Percentiles rank a stretch among this genome's conserved stretches.
Evolutionary conservation across 768 basidiomycete genomes (phyloP).

Genomic region (Lactarius deliciosus): DNA sequence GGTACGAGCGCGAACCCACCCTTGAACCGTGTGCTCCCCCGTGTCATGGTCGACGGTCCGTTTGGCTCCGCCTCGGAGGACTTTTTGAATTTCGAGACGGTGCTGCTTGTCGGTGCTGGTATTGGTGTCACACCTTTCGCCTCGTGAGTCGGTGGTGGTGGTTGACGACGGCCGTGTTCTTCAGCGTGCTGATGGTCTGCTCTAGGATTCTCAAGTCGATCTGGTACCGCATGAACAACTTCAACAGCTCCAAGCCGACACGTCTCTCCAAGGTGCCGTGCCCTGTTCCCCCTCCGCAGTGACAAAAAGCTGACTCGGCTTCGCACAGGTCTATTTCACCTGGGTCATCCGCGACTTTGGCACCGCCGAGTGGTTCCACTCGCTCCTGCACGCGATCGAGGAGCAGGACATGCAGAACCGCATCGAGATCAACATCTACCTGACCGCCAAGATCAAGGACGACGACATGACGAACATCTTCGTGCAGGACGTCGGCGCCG

Average conservation of each 20-base stretch:
- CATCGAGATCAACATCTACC: slow-evolving; percentile 93
- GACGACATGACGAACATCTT: slow-evolving; percentile 95
- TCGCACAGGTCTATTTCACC: slow-evolving; percentile 71
- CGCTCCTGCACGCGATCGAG: slow-evolving; percentile 88
- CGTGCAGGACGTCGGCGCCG: slow-evolving; percentile 89
- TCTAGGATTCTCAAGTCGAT: slow-evolving; percentile 80
- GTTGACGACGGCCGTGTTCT: slow-evolving; percentile 11
- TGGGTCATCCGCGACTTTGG: slow-evolving; percentile 96
- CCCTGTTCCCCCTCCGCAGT: not conserved
- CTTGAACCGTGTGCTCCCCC: slow-evolving; percentile 73
- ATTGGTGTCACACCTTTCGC: slow-evolving; percentile 98
- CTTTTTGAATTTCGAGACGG: slow-evolving; percentile 85
- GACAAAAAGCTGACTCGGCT: not conserved
- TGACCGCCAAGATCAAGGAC: slow-evolving; percentile 87
- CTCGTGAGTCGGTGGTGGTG: slow-evolving; percentile 57
- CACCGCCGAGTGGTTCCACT: slow-evolving; percentile 91
- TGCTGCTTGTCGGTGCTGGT: slow-evolving; percentile 88
- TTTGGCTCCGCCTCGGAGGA: slow-evolving; percentile 93
- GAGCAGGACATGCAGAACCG: slow-evolving; percentile 83
- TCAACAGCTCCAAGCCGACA: slow-evolving; percentile 70
- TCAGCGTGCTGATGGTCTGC: not conserved
- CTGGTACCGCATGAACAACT: slow-evolving; percentile 95
- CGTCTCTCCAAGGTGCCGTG: slow-evolving; percentile 74
- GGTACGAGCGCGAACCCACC: slow-evolving; percentile 57
- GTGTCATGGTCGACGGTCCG: slow-evolving; percentile 95